Percentiles rank a stretch among this genome's conserved stretches.
Evolutionary conservation across 1,284 basidiomycete species (phyloP).

Genomic region (Sporisorium reilianum): DNA sequence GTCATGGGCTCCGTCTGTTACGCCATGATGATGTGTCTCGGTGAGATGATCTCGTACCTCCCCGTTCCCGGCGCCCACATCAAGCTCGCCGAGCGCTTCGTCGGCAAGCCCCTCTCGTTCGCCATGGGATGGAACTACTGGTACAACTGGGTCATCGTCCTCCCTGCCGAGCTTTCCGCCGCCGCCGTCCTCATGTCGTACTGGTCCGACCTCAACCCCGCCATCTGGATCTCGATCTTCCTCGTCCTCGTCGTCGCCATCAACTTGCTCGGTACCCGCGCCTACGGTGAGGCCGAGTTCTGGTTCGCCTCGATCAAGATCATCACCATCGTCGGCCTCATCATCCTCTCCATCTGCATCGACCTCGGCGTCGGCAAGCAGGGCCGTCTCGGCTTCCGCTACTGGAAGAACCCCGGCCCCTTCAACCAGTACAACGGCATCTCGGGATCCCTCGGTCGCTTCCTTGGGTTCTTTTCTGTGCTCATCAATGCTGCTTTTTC

Average conservation of each 20-base stretch:
- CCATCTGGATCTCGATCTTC: conserved; percentile 81
- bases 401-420: conserved; percentile 71
- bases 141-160: conserved; percentile 71
- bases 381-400: conserved; percentile 58
- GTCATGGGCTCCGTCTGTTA: conserved; percentile 64
- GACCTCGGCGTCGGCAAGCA: conserved; percentile 59
- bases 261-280: conserved; percentile 77
- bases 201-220: conserved; percentile 77
- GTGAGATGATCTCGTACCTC: conserved; percentile 73
- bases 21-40: conserved; percentile 70
- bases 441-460: conserved; percentile 72
- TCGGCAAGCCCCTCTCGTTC: conserved; percentile 79
- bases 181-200: conserved; percentile 82
- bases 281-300: conserved; percentile 70
- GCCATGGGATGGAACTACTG: conserved; percentile 78
- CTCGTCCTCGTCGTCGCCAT: conserved; percentile 79
- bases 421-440: conserved; percentile 66
- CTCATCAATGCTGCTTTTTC: conserved; percentile 79
- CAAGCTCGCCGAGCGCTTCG: conserved; percentile 81
- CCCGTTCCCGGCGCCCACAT: conserved; percentile 79
- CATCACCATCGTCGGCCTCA: conserved; percentile 64
- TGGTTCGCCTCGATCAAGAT: conserved; percentile 70
- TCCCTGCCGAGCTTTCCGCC: conserved; percentile 83
- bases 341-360: conserved; percentile 63
- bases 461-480: conserved; percentile 69